These are phyloP conservation scores for Aspergillus tanneri DNA, from an alignment of 2,329 filamentous ascomycete genomes.

Conservation along the genomic window DNA sequence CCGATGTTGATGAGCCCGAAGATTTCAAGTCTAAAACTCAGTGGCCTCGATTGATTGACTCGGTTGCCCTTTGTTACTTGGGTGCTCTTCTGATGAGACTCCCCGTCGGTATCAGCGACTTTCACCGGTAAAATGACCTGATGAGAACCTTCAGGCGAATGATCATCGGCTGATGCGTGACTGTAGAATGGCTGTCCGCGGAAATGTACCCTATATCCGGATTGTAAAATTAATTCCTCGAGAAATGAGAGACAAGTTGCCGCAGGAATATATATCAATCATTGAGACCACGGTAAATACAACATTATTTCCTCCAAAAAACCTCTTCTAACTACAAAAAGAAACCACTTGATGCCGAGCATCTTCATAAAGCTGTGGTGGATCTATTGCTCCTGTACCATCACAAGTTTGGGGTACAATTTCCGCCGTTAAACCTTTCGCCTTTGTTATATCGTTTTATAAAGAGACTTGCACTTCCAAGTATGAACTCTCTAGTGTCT, in stretches of 20 bases:
- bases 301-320: background rate
- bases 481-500: constrained; percentile 47
- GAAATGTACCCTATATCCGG: constrained; percentile 69
- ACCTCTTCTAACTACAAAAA: constrained; percentile 6
- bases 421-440: constrained; percentile 71
- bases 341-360: constrained; percentile 49
- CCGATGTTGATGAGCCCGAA: constrained; percentile 44
- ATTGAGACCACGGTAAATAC: constrained; percentile 41
- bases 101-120: constrained; percentile 71
- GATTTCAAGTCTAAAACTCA: constrained; percentile 36
- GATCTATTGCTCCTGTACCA: constrained; percentile 64
- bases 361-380: constrained; percentile 64
- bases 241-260: constrained; percentile 47
- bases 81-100: constrained; percentile 72
- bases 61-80: constrained; percentile 75
- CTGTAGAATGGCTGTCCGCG: constrained; percentile 56
- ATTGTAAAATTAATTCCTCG: constrained; percentile 51
- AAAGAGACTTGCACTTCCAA: constrained; percentile 70
- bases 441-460: constrained; percentile 69
- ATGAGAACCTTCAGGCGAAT: background rate
- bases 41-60: constrained; percentile 70
- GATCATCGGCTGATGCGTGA: background rate
- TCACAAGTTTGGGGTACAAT: constrained; percentile 65
- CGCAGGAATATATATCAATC: constrained; percentile 40
- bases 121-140: constrained; percentile 50